Evolutionary conservation across 768 basidiomycete genomes (phyloP), one percentile per base, ranked within the genome.

Genomic region (Baorangia bicolor): DNA sequence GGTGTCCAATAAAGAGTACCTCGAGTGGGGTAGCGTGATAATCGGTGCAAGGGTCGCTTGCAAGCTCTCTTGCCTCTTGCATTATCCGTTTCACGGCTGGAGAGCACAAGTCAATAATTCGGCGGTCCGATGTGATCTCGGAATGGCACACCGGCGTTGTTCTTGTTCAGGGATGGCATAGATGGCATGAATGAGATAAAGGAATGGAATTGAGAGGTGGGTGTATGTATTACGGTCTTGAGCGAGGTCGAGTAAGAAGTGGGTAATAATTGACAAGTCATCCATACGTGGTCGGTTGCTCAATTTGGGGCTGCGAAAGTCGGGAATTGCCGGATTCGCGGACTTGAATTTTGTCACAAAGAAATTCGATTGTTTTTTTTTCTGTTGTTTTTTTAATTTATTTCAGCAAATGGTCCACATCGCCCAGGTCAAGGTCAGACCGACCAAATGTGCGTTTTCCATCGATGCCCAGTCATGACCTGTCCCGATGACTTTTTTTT

Each of bases 21-120:
- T 80, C 95, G 57, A 78, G 83, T 65, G 77, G 94, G 0, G 75
- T 86, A 18, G 94, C 96, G 52, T 84, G 76, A 67, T 96, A 98
- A 67, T 96, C 94, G 1, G 88, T 86, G 49, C 83, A 86, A 54
- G 90, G 85, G 71, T 96, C 94, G 50, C 82, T 85, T 1, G 87
- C 85, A 14, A 98, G 82, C 67, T 98, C 95, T 57, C 84, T 78
- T 5, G 94, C 94, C 73, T 98, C 96, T 70, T 94, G 93, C 87
- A 98, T 90, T 63, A 98, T 97, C 34, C 96, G 86, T 76, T 98
- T 98, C 49, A 97, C 92, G 51, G 94, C 94, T 90, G 61, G 14
- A 13, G 13, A 44, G 0, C 12, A 49, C 39, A 11, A n/a, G 38
- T 43, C 16, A 53, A 47, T 16, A 3, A 52, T 35, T 9, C 14